Evolutionary conservation across 2,329 filamentous ascomycete genomes (phyloP).

Genomic region (Diplodia sapinea): DNA sequence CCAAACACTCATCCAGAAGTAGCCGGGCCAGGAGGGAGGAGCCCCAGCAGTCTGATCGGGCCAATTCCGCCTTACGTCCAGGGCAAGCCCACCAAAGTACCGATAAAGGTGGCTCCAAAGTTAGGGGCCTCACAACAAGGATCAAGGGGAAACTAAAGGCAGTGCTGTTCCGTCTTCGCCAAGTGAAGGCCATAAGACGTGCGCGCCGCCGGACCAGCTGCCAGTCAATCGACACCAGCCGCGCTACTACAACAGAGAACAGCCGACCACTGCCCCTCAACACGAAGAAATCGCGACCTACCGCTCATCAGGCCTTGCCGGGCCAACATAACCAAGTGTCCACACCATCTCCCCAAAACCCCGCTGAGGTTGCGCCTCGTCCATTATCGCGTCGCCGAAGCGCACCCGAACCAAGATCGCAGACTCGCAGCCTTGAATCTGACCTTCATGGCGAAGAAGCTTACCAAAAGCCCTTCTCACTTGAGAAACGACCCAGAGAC

Average conservation of each 20-base stretch:
- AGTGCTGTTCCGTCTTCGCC: not conserved
- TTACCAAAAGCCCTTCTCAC: conserved; percentile 7
- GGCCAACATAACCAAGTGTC: not conserved
- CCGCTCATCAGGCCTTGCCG: not conserved
- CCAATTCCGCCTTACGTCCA: not conserved
- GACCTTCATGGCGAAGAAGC: not conserved
- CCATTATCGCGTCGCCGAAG: conserved; percentile 13
- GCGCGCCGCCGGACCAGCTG: conserved; percentile 8
- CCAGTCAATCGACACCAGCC: conserved; percentile 5
- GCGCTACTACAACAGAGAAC: conserved; percentile 15
- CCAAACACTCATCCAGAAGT: conserved; percentile 16
- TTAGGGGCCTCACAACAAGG: not conserved
- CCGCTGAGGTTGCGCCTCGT: not conserved
- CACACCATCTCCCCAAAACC: not conserved
- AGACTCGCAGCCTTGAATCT: not conserved
- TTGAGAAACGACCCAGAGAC: not conserved
- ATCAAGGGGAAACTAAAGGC: conserved; percentile 15
- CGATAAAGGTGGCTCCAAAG: not conserved
- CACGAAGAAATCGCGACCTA: not conserved
- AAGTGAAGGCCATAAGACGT: conserved; percentile 1
- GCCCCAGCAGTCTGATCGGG: not conserved
- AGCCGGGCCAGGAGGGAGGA: conserved; percentile 2
- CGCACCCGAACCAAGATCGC: conserved; percentile 8
- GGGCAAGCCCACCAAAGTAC: not conserved
- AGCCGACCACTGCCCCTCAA: not conserved